Base-by-base conservation (phyloP, 768 basidiomycete genomes). In the Auricularia sp. region DNA sequence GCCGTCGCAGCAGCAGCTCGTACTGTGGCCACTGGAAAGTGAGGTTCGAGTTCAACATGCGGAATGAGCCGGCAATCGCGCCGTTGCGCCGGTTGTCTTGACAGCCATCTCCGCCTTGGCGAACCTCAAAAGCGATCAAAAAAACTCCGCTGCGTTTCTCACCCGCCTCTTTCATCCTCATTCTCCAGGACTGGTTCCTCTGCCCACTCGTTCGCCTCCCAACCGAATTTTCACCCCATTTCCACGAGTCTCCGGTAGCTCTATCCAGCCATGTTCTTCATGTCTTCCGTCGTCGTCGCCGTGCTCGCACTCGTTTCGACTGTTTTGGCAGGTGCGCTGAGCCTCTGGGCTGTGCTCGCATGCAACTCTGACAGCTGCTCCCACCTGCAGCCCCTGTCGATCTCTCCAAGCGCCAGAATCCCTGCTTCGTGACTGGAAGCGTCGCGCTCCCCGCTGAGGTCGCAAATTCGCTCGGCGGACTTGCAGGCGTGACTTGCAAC, bases 361-460 rank as follows among this genome's bases (percentile, higher is more conserved):
- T 21, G 16, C 16, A 29, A 7, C 24, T 21, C 10, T 14, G 54
- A 56, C 54, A 21, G 13, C 29, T 56, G 16, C 13, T 21, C 14
- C 16, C 4, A 59, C 33, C 14, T 35, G 24, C 56, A 59, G 56
- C 56, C 24, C 56, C 56, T 34, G 56, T 59, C 56, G 13, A 24
- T 14, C 24, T 59, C 7, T 6, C 34, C 24, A 35, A 10, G 18
- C 56, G 56, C 56, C 56, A 59, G 56, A 59, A 59, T 34, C 56
- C 64, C 3, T 67, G 67, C 61, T 67, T 67, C 62, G 47, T 67
- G 3, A 59, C 58, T 3, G 67, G 67, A 13, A 45, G 34, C 8
- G 62, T 61, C 7, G 56, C 65, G 21, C 62, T 67, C 18, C 67
- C 67, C 2, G 67, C 51, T 8, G 67, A 67, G 59, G 67, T 67